Conservation (phyloP, 495 filamentous ascomycete genomes). For the Penicillium longicatenatum region DNA sequence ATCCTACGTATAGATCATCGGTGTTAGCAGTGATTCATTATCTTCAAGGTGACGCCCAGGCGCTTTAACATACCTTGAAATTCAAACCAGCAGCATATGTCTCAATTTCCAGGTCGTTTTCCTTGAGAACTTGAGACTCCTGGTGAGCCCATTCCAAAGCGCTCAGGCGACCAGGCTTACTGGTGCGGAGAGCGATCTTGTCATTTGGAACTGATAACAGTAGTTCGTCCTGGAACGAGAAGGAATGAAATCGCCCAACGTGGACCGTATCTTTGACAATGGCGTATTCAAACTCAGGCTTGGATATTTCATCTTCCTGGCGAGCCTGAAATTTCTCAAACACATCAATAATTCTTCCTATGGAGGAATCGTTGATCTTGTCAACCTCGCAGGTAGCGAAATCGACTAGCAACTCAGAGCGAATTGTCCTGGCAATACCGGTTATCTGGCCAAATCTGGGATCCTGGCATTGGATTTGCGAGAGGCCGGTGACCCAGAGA, state of each 20-base stretch:
- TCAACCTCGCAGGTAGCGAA: conserved; percentile 13
- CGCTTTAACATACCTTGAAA: conserved; percentile 27
- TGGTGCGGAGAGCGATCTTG: neutral
- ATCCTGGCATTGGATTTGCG: conserved; percentile 7
- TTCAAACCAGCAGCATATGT: conserved; percentile 31
- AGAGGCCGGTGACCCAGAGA: conserved; percentile 8
- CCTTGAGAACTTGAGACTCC: conserved; percentile 10
- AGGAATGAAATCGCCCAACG: conserved; percentile 22
- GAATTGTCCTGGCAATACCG: conserved; percentile 11
- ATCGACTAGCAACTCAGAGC: conserved; percentile 1
- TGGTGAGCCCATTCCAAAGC: conserved; percentile 34
- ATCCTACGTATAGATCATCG: conserved; percentile 23
- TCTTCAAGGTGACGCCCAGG: neutral
- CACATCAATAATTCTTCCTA: neutral
- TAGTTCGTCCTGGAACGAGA: neutral
- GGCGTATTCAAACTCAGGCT: neutral
- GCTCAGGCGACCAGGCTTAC: neutral
- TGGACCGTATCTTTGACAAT: conserved; percentile 28
- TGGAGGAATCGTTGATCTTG: neutral
- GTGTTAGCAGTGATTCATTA: no score
- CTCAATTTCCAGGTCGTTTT: conserved; percentile 35
- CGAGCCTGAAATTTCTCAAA: neutral
- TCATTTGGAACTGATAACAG: no score
- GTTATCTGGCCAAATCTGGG: conserved; percentile 5
- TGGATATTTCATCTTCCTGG: neutral